Evolutionary conservation across 2,329 filamentous ascomycete species (phyloP).

Genomic region (Fusarium compactum): DNA sequence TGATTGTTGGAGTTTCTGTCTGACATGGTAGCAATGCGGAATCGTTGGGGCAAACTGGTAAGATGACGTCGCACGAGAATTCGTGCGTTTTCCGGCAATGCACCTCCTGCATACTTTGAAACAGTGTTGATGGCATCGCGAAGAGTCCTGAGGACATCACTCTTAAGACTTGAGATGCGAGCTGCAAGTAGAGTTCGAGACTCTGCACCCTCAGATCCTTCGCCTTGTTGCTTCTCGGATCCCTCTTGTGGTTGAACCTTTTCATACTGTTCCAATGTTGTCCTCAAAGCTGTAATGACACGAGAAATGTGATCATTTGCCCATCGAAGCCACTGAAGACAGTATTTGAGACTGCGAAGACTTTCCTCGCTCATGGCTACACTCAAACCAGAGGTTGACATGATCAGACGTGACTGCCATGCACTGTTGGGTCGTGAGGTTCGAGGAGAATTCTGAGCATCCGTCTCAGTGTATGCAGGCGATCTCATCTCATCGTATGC

Average conservation of each 20-base stretch:
- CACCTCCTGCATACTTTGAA: slow-evolving; percentile 90
- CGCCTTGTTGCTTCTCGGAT: slow-evolving; percentile 21
- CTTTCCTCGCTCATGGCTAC: slow-evolving; percentile 93
- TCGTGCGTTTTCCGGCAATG: slow-evolving; percentile 88
- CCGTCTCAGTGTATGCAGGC: slow-evolving; percentile 77
- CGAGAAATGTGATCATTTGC: slow-evolving; percentile 85
- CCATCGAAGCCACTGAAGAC: slow-evolving; percentile 81
- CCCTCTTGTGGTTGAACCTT: slow-evolving; percentile 44
- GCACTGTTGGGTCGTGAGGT: slow-evolving; percentile 52
- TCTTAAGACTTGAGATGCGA: slow-evolving; percentile 74
- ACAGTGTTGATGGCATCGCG: slow-evolving; percentile 87
- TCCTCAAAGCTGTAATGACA: slow-evolving; percentile 79
- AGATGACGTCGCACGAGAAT: slow-evolving; percentile 86
- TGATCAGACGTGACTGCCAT: slow-evolving; percentile 88
- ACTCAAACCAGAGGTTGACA: slow-evolving; percentile 90
- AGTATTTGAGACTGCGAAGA: slow-evolving; percentile 85
- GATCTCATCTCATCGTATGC: slow-evolving; percentile 85
- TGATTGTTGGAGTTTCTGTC: slow-evolving; percentile 47
- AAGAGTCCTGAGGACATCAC: slow-evolving; percentile 81
- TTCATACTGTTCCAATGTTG: slow-evolving; percentile 85
- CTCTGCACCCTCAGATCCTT: slow-evolving; percentile 12
- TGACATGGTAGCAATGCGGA: slow-evolving; percentile 75
- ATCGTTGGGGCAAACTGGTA: slow-evolving; percentile 85
- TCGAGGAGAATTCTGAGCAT: slow-evolving; percentile 49
- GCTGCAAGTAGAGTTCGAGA: slow-evolving; percentile 63